Evolutionary conservation across 2,329 filamentous ascomycete species (phyloP), one percentile per base, ranked within the genome.

Genomic region (Hypoxylon rubiginosum): DNA sequence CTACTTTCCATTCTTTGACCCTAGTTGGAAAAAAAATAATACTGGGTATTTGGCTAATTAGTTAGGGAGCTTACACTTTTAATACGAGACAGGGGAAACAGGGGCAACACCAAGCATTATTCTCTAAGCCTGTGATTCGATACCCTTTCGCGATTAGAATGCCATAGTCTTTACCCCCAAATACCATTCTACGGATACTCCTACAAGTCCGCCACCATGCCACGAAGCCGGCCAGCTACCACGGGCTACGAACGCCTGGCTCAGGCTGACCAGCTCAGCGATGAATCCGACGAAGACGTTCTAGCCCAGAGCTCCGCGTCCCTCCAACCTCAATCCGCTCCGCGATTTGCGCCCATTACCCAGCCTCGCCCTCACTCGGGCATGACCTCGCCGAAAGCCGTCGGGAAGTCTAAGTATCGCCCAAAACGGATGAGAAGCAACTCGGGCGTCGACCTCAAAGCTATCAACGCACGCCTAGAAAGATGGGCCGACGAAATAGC

Each of bases 401-500:
- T 80, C 54, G 69, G 76, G 67, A 75, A 73, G 43, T 69, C 73
- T 75, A 73, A 81, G 85, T 68, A 70, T 41, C 84, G 88, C 55
- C 81, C 83, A 66, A 85, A 90, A 69, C 73, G 74, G 21, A 68
- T 64, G 48, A 69, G 76, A 55, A 92, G 92, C 76, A 96, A 94
- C 73, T 93, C 93, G 19, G 95, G 94, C 2, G 95, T 99, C 17
- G 96, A 99, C 76, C 92, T 99, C 77, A 98, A 98, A 79, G 96
- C 96, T 65, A 98, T 99, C 81, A 99, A 99, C 79, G 94, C 95
- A 64, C 88, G 96, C 24, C 83, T 99, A 26, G 96, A 99, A 81
- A 87, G 92, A 77, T 99, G 96, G 96, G 96, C 96, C 15, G 96
- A 98, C 73, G 96, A 99, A 81, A 98, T 99, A 75, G 94, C 96